These are phyloP conservation scores for Aquilaria agallochum DNA, from an alignment of 441 rosid genomes.

Conservation along the genomic window DNA sequence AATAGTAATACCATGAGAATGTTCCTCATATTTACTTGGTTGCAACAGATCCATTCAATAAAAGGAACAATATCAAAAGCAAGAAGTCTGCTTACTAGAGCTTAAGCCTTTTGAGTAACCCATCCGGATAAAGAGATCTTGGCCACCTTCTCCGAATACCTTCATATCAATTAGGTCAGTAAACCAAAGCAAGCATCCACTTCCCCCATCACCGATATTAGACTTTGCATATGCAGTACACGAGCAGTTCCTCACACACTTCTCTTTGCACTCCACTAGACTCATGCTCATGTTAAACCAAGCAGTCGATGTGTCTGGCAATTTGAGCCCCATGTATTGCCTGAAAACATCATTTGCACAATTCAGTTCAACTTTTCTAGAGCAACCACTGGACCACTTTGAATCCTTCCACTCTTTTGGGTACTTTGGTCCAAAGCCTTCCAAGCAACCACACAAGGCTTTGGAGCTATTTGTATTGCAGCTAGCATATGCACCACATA, in stretches of 20 bases:
- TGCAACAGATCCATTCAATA: too few species aligned
- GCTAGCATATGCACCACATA: conserved; percentile 22
- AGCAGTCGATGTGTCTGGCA: conserved; percentile 21
- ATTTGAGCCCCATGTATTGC: conserved; percentile 13
- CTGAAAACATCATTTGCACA: too few species aligned
- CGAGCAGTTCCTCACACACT: conserved; percentile 30
- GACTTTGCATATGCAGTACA: conserved; percentile 27
- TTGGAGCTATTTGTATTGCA: conserved; percentile 2
- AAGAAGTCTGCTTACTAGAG: too few species aligned
- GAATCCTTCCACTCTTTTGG: not conserved
- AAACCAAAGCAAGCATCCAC: conserved; percentile 40
- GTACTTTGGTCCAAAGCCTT: conserved; percentile 29
- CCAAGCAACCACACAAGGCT: conserved; percentile 29
- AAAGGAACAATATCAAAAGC: too few species aligned
- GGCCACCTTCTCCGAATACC: conserved; percentile 20
- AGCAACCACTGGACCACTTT: too few species aligned
- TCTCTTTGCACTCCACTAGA: conserved; percentile 19
- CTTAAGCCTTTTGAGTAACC: too few species aligned
- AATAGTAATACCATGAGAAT: too few species aligned
- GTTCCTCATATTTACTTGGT: too few species aligned
- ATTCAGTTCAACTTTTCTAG: too few species aligned
- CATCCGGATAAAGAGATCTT: conserved; percentile 25
- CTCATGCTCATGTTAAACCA: conserved; percentile 7
- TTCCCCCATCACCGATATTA: conserved; percentile 18
- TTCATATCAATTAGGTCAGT: conserved; percentile 37